Evolutionary conservation across 2,329 filamentous ascomycete species (phyloP), one percentile per base, ranked within the genome.

Genomic region (Epichloe bromicola): DNA sequence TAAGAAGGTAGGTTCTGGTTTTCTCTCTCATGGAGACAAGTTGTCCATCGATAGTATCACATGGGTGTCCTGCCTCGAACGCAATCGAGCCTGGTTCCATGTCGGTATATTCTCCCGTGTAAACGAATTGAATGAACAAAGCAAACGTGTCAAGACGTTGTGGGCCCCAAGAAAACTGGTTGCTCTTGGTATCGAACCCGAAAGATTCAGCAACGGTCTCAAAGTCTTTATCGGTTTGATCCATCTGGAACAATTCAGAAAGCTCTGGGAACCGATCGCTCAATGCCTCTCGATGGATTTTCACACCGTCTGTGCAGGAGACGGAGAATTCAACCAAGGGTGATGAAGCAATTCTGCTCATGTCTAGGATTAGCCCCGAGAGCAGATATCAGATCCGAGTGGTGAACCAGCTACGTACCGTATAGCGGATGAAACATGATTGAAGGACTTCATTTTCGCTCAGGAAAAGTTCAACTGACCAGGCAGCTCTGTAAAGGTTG

Each of bases 381-480:
- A 30, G 30, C 30, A 30, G 30, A 30, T 30, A 11, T 30, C 30
- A 11, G 30, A 11, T 10, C 30, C 11, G 30, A 30, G 30, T 30
- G 30, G 1, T 4, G 1, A 11, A 11, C 30, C 3, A 30, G 30
- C 30, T 10, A 30, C 30, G 30, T 30, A 30, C 30, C 30, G 30
- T 30, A 11, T 0, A 11, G 30, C 30, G 30, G 3, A 11, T 0
- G 0, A 4, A 30, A 0, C 0, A 30, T 4, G 0, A 30, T 10
- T 0, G 30, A 30, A 30, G 0, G 1, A 0, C 30, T 30, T 0
- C 30, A 30, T 30, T 4, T 30, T 30, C 4, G 3, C 30, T 30
- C 1, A 4, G 30, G 10, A 30, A 30, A 11, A 4, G 10, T 30
- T 30, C 8, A 11, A 1, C 3, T 30, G 30, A 11, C 30, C 7